These are phyloP conservation scores for Penicillium sp. DNA, from an alignment of 2,329 filamentous ascomycete species.

Conservation along the genomic window DNA sequence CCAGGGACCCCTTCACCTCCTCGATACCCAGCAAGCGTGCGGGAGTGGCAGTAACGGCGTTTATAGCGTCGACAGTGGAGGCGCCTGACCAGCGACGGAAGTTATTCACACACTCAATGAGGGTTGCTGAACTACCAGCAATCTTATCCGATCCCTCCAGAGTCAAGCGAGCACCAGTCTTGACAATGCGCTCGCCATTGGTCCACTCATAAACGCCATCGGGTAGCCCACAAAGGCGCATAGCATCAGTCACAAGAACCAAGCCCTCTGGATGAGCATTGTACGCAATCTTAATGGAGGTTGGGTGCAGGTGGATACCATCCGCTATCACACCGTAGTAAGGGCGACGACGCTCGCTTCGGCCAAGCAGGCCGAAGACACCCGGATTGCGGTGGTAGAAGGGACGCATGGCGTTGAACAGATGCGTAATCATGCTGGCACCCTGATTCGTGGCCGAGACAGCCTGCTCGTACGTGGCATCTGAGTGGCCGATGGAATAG, in stretches of 20 bases:
- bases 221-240: constrained; percentile 79
- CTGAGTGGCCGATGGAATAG: constrained; percentile 81
- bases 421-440: constrained; percentile 85
- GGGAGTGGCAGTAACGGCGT: constrained; percentile 41
- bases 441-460: constrained; percentile 69
- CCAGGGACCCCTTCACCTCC: constrained; percentile 40
- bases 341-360: constrained; percentile 57
- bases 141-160: constrained; percentile 77
- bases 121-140: constrained; percentile 61
- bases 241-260: constrained; percentile 88
- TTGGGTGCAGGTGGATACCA: constrained; percentile 85
- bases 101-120: constrained; percentile 47
- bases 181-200: constrained; percentile 63
- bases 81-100: constrained; percentile 44
- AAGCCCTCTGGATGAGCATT: constrained; percentile 81
- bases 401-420: constrained; percentile 92
- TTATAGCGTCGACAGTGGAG: constrained; percentile 41
- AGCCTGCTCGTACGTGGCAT: constrained; percentile 82
- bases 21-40: constrained; percentile 41
- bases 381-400: constrained; percentile 89
- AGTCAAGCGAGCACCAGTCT: constrained; percentile 67
- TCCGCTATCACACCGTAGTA: constrained; percentile 90
- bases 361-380: constrained; percentile 80
- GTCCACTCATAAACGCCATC: constrained; percentile 86
- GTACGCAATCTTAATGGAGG: constrained; percentile 84